phyloP scores from a whole-genome alignment of 2,329 filamentous ascomycete genomes.

The Fusarium solani-melongenae region DNA sequence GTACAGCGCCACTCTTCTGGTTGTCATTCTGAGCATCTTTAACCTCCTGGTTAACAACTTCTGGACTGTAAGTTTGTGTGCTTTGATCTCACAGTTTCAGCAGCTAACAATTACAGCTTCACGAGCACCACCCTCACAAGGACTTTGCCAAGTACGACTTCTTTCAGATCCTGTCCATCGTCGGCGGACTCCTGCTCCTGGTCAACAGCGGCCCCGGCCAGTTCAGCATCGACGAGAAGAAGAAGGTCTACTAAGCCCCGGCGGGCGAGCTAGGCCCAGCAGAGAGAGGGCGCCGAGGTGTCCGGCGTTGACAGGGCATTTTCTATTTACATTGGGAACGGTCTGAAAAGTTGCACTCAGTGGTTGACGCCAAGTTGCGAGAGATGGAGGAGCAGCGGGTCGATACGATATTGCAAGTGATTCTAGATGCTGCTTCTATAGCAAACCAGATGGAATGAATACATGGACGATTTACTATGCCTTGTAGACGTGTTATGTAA shows the following conservation, averaged over 20 bases:
- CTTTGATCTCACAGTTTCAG: not conserved
- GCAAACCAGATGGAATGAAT: constrained; percentile 34
- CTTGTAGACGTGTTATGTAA: not conserved
- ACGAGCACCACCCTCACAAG: constrained; percentile 98
- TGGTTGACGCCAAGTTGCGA: constrained; percentile 3
- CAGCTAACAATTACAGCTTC: constrained; percentile 69
- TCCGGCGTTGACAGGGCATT: constrained; percentile 37
- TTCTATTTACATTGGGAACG: constrained; percentile 35
- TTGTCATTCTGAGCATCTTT: constrained; percentile 95
- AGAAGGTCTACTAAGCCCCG: constrained; percentile 90
- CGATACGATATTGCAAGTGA: constrained; percentile 19
- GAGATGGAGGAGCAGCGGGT: constrained; percentile 16
- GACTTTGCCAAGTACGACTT: constrained; percentile 99
- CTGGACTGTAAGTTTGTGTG: constrained; percentile 84
- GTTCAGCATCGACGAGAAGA: constrained; percentile 99
- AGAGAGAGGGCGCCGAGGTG: constrained; percentile 27
- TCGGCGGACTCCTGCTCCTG: constrained; percentile 93
- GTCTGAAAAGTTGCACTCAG: constrained; percentile 22
- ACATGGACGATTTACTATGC: constrained; percentile 24
- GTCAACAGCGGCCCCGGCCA: constrained; percentile 99
- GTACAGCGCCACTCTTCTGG: constrained; percentile 95
- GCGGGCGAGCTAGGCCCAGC: constrained; percentile 10
- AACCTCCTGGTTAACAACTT: constrained; percentile 99
- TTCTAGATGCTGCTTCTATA: constrained; percentile 30
- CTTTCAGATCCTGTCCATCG: constrained; percentile 99